Evolutionary conservation across 1,284 basidiomycete genomes (phyloP).

Genomic region (Fistulina hepatica): DNA sequence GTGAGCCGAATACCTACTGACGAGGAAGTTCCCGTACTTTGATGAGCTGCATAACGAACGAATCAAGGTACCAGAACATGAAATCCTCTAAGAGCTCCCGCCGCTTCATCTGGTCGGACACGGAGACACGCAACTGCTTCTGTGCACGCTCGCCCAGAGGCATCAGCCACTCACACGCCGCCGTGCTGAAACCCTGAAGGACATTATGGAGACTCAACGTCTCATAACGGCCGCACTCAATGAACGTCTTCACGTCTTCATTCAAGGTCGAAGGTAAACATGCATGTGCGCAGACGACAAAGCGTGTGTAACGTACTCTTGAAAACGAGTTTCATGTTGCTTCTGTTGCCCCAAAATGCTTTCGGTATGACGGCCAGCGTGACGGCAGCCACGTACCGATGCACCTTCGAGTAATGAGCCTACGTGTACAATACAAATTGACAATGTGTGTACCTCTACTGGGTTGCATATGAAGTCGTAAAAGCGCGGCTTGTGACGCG

Average conservation of each 20-base stretch:
- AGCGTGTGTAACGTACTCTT: conserved; percentile 36
- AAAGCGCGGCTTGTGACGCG: conserved; percentile 61
- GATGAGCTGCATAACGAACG: conserved; percentile 71
- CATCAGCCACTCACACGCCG: conserved; percentile 76
- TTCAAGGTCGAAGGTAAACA: neutral
- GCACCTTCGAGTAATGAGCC: too few relatives aligned
- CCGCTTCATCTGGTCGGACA: conserved; percentile 63
- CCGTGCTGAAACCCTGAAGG: conserved; percentile 67
- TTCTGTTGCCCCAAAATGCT: conserved; percentile 66
- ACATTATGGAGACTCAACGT: conserved; percentile 71
- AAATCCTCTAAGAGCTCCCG: conserved; percentile 77
- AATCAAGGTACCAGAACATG: conserved; percentile 88
- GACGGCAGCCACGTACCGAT: conserved; percentile 51
- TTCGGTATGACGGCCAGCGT: conserved; percentile 66
- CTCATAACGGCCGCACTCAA: conserved; percentile 73
- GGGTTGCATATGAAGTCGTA: conserved; percentile 63
- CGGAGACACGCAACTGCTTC: conserved; percentile 39
- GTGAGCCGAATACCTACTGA: conserved; percentile 4
- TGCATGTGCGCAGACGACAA: conserved; percentile 1
- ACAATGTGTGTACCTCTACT: conserved; percentile 40
- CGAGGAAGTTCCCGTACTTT: conserved; percentile 36
- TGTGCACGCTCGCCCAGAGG: conserved; percentile 29
- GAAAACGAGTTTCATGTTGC: conserved; percentile 57
- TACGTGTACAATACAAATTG: too few relatives aligned
- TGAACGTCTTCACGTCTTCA: conserved; percentile 62